phyloP scores from a whole-genome alignment of 1,284 basidiomycete species.

The Paramarasmius palmivorus region DNA sequence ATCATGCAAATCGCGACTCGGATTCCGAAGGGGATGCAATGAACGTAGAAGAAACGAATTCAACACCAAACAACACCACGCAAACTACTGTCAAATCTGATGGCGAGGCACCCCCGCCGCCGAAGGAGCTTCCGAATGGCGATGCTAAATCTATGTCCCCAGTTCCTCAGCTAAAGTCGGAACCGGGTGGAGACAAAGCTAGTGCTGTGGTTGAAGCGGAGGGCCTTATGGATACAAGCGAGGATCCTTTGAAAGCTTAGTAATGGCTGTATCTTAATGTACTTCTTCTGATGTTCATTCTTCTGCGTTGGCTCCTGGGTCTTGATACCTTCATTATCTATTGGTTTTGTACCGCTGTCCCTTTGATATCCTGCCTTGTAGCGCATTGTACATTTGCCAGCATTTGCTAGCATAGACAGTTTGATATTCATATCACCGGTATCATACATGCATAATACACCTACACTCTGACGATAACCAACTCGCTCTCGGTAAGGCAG shows the following conservation, averaged over 20 bases:
- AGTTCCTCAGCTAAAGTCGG: conserved; percentile 51
- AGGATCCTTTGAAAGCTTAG: conserved; percentile 59
- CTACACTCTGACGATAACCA: conserved; percentile 58
- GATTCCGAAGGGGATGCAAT: neutral
- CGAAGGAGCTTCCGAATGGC: conserved; percentile 47
- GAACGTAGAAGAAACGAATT: neutral
- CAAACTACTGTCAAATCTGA: neutral
- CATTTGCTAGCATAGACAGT: conserved; percentile 22
- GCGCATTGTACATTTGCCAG: conserved; percentile 25
- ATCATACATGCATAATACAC: conserved; percentile 9
- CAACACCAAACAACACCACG: neutral
- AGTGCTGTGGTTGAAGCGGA: conserved; percentile 62
- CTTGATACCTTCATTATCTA: conserved; percentile 4
- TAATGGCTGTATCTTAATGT: conserved; percentile 8
- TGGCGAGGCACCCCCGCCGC: conserved; percentile 39
- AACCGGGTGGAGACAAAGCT: conserved; percentile 61
- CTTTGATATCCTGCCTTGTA: conserved; percentile 27
- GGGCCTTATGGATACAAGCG: conserved; percentile 72
- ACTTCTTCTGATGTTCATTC: neutral
- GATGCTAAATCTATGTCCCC: conserved; percentile 35
- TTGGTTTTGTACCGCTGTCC: conserved; percentile 17
- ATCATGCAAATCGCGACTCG: conserved; percentile 4
- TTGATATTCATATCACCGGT: conserved; percentile 16
- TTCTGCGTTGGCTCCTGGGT: conserved; percentile 1
- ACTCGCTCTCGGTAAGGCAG: conserved; percentile 77